Conservation (phyloP, 805 yeast species). For the Candida sphagnicola region DNA sequence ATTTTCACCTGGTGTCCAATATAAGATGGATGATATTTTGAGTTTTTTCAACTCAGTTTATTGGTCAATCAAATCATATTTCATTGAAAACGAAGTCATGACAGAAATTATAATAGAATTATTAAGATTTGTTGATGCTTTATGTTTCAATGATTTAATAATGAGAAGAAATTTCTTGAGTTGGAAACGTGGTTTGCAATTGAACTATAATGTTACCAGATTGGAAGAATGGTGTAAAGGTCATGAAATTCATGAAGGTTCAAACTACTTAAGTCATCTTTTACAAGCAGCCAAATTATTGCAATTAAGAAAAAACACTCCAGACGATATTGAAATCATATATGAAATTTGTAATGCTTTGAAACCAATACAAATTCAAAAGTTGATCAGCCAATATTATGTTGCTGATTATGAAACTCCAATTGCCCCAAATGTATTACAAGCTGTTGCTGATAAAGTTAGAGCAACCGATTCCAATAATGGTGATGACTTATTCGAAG, state of each 20-base stretch:
- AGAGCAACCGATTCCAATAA: constrained; percentile 53
- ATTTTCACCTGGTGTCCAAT: constrained; percentile 65
- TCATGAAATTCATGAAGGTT: constrained; percentile 85
- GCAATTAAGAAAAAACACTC: constrained; percentile 85
- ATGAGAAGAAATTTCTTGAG: constrained; percentile 92
- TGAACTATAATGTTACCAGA: constrained; percentile 93
- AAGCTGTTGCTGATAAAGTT: constrained; percentile 76
- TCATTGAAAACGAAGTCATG: constrained; percentile 79
- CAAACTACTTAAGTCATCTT: constrained; percentile 77
- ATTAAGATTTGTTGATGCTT: constrained; percentile 82
- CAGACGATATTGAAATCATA: constrained; percentile 85
- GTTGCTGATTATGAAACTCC: constrained; percentile 96
- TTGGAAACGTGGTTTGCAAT: constrained; percentile 97
- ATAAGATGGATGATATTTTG: constrained; percentile 92
- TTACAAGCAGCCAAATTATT: constrained; percentile 90
- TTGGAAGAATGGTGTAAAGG: constrained; percentile 98
- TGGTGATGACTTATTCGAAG: constrained; percentile 62
- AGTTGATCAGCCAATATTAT: constrained; percentile 80
- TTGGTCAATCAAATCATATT: constrained; percentile 90
- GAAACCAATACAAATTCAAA: constrained; percentile 94
- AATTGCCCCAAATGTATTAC: constrained; percentile 73
- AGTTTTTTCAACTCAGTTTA: constrained; percentile 85
- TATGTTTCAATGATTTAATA: constrained; percentile 90
- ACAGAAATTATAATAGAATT: constrained; percentile 81
- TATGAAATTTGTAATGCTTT: constrained; percentile 93